Evolutionary conservation across 768 basidiomycete species (phyloP).

Genomic region (Termitomyces sp.): DNA sequence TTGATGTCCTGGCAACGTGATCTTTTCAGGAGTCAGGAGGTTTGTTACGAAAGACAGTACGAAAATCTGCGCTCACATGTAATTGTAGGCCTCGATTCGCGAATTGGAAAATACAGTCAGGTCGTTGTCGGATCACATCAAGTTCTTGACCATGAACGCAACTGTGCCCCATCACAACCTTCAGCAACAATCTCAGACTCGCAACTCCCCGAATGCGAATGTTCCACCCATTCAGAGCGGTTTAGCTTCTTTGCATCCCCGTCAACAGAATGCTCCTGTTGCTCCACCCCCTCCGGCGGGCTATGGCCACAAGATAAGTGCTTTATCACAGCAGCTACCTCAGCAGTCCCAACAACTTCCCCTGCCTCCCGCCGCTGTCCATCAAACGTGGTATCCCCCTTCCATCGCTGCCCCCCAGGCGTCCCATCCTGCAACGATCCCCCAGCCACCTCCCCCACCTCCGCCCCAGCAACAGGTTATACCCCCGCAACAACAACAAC

Average conservation of each 20-base stretch:
- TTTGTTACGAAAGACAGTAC: slow-evolving; percentile 18
- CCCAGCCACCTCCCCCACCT: slow-evolving; percentile 38
- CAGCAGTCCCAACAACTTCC: slow-evolving; percentile 26
- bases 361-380: slow-evolving; percentile 29
- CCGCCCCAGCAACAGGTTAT: slow-evolving; percentile 47
- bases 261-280: slow-evolving; percentile 36
- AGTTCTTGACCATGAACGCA: slow-evolving; percentile 62
- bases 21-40: slow-evolving; percentile 73
- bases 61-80: slow-evolving; percentile 8
- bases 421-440: slow-evolving; percentile 71
- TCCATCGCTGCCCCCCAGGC: slow-evolving; percentile 77
- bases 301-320: slow-evolving; percentile 30
- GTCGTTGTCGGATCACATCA: slow-evolving; percentile 73
- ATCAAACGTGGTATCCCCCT: slow-evolving; percentile 55
- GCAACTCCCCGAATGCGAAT: slow-evolving; percentile 34
- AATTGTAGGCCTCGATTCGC: slow-evolving; percentile 58
- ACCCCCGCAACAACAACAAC: slow-evolving; percentile 14
- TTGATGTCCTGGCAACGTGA: slow-evolving; percentile 79
- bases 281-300: slow-evolving; percentile 29
- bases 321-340: slow-evolving; percentile 31
- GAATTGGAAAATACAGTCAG: slow-evolving; percentile 79
- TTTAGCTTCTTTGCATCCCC: slow-evolving; percentile 33
- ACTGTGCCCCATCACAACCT: slow-evolving; percentile 31
- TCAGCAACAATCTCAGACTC: slow-evolving; percentile 34
- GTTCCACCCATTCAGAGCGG: slow-evolving; percentile 31